phyloP scores from a whole-genome alignment of 2,329 filamentous ascomycete genomes.

The Aphanoascus verrucosus region DNA sequence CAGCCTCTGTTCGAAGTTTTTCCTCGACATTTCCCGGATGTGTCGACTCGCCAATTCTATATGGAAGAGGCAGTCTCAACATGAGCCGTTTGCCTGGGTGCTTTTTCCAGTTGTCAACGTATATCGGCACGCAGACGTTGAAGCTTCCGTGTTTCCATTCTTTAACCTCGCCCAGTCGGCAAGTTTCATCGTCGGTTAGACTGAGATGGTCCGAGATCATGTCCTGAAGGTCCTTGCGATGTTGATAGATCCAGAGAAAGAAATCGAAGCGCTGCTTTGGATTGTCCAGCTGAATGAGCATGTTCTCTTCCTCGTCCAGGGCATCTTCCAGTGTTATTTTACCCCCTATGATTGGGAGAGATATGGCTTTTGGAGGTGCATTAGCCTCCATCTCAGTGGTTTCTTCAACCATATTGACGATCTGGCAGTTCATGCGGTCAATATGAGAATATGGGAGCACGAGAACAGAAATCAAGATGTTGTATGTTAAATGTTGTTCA shows the following conservation, averaged over 20 bases:
- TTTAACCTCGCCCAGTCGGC: conserved; percentile 8
- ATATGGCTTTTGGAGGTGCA: not conserved
- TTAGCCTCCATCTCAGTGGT: too few species aligned
- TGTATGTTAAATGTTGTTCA: too few species aligned
- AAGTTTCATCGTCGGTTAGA: conserved; percentile 1
- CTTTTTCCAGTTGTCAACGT: conserved; percentile 2
- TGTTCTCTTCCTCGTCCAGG: not conserved
- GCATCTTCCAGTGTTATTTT: not conserved
- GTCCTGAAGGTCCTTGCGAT: not conserved
- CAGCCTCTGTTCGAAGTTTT: conserved; percentile 13
- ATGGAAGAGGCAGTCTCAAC: conserved; percentile 2
- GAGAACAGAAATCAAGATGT: too few species aligned
- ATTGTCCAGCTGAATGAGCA: not conserved
- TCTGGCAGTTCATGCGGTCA: too few species aligned
- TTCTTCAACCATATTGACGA: too few species aligned
- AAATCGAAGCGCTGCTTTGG: not conserved
- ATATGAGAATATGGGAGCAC: too few species aligned
- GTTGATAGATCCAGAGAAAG: not conserved
- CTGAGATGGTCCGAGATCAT: conserved; percentile 13
- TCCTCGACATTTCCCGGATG: conserved; percentile 10
- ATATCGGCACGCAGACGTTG: conserved; percentile 27
- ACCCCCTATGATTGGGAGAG: not conserved
- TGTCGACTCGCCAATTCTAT: conserved; percentile 4
- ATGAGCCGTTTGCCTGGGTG: conserved; percentile 1
- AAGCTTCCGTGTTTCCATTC: conserved; percentile 27